Evolutionary conservation across 495 filamentous ascomycete genomes (phyloP).

Genomic region (Trichodelitschia bisporula): DNA sequence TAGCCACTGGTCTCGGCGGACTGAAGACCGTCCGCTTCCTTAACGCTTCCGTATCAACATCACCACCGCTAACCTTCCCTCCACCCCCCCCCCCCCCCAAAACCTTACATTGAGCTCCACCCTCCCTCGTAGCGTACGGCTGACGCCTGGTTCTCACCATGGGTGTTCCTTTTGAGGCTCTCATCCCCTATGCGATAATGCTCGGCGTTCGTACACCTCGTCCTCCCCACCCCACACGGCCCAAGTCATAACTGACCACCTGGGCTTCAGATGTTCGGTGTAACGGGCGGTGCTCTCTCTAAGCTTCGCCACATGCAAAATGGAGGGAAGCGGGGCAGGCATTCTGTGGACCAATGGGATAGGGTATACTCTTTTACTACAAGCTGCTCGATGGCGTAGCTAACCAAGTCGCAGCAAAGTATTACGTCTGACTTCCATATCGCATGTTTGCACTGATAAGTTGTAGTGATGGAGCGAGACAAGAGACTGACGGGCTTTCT

Average conservation of each 20-base stretch:
- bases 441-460: slow-evolving; percentile 8
- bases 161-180: slow-evolving; percentile 88
- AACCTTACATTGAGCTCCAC: no score
- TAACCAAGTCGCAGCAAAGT: slow-evolving; percentile 47
- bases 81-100: no score
- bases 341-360: slow-evolving; percentile 82
- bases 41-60: no score
- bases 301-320: slow-evolving; percentile 57
- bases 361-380: slow-evolving; percentile 31
- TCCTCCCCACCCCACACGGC: slow-evolving; percentile 6
- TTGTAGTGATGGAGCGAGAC: slow-evolving; percentile 93
- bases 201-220: slow-evolving; percentile 35
- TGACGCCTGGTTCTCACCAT: no score
- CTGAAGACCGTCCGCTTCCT: no score
- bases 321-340: slow-evolving; percentile 64
- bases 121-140: no score
- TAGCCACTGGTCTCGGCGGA: no score
- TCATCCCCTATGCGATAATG: slow-evolving; percentile 87
- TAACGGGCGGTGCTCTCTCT: slow-evolving; percentile 52
- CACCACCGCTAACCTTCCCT: no score
- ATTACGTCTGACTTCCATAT: slow-evolving; percentile 11
- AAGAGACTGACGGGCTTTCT: slow-evolving; percentile 61
- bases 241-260: slow-evolving; percentile 7
- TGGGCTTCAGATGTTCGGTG: slow-evolving; percentile 56
- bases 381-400: slow-evolving; percentile 7